Conservation (phyloP, 495 filamentous ascomycete genomes). For the Neurospora tetraspora region DNA sequence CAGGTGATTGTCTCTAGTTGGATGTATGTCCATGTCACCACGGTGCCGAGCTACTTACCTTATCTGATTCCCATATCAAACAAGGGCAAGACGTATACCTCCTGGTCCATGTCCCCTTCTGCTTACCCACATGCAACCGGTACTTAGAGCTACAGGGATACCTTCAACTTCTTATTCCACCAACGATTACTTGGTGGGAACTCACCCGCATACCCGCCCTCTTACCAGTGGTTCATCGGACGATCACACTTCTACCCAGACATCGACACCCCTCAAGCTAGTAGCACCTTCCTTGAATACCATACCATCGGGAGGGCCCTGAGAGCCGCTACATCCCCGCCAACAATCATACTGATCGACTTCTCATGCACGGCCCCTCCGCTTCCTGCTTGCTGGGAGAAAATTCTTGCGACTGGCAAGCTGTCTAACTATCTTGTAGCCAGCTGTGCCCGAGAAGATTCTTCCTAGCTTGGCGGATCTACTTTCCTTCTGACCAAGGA, state of each 20-base stretch:
- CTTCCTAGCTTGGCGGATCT: not conserved
- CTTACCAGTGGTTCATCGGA: conserved; percentile 13
- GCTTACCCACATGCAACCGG: not conserved
- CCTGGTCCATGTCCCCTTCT: not conserved
- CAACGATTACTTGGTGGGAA: conserved; percentile 16
- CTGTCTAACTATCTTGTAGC: not conserved
- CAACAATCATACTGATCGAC: not conserved
- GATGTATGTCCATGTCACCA: not conserved
- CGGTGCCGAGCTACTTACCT: not conserved
- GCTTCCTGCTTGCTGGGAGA: not conserved
- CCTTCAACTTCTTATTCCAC: conserved; percentile 12
- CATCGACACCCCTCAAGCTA: conserved; percentile 6
- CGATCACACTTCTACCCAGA: conserved; percentile 8
- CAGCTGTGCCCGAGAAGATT: not conserved
- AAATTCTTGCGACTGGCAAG: not conserved
- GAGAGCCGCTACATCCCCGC: not conserved
- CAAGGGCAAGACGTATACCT: not conserved
- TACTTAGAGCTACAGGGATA: conserved; percentile 5
- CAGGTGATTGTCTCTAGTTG: not conserved
- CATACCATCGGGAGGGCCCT: not conserved
- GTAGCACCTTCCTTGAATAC: conserved; percentile 7
- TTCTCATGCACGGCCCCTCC: not conserved
- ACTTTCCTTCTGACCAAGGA: not conserved
- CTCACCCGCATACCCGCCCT: conserved; percentile 19
- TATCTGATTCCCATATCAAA: conserved; percentile 8